Conservation (phyloP, 2,329 filamentous ascomycete genomes). For the Fusarium tuaranense region DNA sequence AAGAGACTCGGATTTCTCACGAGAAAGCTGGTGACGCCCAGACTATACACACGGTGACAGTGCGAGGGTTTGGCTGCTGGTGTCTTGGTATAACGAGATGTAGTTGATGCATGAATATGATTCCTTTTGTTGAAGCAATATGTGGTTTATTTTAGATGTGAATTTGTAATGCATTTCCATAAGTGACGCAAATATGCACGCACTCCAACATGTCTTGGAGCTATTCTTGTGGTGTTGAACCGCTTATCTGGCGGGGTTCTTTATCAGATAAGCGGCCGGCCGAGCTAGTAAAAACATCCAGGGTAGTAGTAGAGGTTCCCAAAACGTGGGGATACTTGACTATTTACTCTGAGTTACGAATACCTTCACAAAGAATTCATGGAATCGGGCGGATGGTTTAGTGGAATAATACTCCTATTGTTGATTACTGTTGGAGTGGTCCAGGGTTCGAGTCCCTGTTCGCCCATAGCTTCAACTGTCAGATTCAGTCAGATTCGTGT, state of each 20-base stretch:
- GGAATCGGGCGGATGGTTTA: neutral
- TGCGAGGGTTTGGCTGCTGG: constrained; percentile 2
- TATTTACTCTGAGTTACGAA: neutral
- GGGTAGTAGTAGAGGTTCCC: neutral
- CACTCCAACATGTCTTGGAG: neutral
- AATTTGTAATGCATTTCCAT: too few species aligned
- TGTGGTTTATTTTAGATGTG: too few species aligned
- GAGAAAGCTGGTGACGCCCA: constrained; percentile 21
- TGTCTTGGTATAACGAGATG: neutral
- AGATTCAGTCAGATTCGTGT: neutral
- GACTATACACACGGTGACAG: constrained; percentile 19
- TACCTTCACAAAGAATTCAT: neutral
- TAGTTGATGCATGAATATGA: neutral
- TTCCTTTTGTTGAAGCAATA: neutral
- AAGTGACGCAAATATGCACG: neutral
- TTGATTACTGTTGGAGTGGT: neutral
- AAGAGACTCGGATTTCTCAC: constrained; percentile 15
- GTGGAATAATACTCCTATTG: neutral
- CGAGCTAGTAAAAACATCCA: neutral
- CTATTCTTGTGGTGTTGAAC: neutral
- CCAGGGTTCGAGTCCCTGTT: neutral
- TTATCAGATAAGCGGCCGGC: neutral
- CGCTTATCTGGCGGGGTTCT: neutral
- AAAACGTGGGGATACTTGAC: neutral
- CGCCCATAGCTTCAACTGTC: neutral